Percentiles rank a stretch among this genome's conserved stretches.
Evolutionary conservation across 139 green algal species (phyloP).

Genomic region (Ettlia oleoabundans): DNA sequence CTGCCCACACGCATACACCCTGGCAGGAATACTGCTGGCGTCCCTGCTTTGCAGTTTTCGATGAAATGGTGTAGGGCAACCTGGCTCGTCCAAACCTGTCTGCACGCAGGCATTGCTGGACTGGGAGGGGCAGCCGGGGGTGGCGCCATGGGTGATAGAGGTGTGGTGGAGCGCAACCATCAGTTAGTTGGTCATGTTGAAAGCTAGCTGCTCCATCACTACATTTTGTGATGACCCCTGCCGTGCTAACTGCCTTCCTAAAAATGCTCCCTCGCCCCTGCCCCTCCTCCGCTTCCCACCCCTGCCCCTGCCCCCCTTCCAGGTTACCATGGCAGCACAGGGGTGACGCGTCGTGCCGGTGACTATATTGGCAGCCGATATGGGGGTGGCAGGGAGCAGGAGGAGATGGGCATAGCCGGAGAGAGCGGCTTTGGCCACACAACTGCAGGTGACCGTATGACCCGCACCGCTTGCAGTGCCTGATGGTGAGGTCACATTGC

Average conservation of each 20-base stretch:
- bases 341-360: neutral
- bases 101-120: neutral
- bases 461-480: too few species aligned
- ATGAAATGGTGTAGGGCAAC: too few species aligned
- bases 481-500: too few species aligned
- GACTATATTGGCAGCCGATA: slow-evolving; percentile 15
- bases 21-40: too few species aligned
- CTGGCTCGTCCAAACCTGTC: too few species aligned
- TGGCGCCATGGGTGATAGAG: slow-evolving; percentile 15
- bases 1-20: neutral
- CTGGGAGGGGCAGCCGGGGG: slow-evolving; percentile 9
- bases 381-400: slow-evolving; percentile 1
- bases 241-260: too few species aligned
- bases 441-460: neutral
- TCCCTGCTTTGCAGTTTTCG: neutral
- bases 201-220: too few species aligned
- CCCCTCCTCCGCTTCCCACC: too few species aligned
- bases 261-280: too few species aligned
- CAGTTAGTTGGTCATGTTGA: neutral
- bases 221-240: too few species aligned
- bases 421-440: slow-evolving; percentile 25
- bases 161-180: neutral
- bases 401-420: neutral
- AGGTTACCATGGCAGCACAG: slow-evolving; percentile 1
- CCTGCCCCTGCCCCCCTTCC: neutral